Evolutionary conservation across 345 rosid species (phyloP).

Genomic region (Gynandropsis gynandra): DNA sequence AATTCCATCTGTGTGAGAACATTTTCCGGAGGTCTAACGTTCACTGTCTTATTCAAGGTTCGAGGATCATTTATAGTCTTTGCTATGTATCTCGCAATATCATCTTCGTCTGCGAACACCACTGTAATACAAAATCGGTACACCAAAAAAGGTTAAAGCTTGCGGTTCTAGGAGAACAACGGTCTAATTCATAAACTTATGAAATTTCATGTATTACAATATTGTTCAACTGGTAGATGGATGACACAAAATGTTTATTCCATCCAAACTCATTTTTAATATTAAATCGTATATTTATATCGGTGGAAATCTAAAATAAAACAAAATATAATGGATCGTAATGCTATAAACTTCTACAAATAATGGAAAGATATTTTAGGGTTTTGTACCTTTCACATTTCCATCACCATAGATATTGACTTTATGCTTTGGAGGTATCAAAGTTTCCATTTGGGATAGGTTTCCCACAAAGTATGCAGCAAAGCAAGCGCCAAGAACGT

Average conservation of each 20-base stretch:
- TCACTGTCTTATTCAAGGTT: slow-evolving; percentile 56
- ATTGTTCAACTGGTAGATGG: too few species aligned
- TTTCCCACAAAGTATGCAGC: slow-evolving; percentile 68
- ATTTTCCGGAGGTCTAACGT: slow-evolving; percentile 52
- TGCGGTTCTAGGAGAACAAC: too few species aligned
- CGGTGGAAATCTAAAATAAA: background rate
- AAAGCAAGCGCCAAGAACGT: slow-evolving; percentile 61
- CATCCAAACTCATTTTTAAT: too few species aligned
- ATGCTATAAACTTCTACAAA: too few species aligned
- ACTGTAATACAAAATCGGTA: slow-evolving; percentile 21
- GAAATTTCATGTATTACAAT: too few species aligned
- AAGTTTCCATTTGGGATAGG: slow-evolving; percentile 52
- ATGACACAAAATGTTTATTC: too few species aligned
- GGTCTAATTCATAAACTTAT: background rate
- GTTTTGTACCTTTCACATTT: slow-evolving; percentile 51
- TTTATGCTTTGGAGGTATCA: slow-evolving; percentile 47
- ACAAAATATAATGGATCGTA: background rate
- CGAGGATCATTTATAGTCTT: slow-evolving; percentile 63
- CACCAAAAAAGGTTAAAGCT: background rate
- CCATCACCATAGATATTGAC: slow-evolving; percentile 61
- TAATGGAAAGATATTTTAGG: background rate
- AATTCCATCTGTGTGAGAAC: slow-evolving; percentile 50
- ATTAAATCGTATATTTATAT: too few species aligned
- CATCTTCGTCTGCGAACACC: slow-evolving; percentile 52
- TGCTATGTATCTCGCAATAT: slow-evolving; percentile 50